Conservation (phyloP, 2,329 filamentous ascomycete species). For the Curvularia lunata region DNA sequence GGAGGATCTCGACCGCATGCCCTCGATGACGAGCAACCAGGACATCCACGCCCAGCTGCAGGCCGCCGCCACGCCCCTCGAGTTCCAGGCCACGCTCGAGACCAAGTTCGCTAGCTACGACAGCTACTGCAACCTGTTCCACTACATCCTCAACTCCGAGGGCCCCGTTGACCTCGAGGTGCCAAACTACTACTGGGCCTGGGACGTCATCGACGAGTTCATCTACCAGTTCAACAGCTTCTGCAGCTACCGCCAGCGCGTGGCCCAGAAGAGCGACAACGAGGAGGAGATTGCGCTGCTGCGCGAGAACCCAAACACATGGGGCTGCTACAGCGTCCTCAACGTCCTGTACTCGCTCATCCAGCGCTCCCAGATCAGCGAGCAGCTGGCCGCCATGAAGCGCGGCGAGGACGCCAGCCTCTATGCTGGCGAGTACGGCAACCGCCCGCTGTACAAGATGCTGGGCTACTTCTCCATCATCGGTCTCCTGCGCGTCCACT, state of each 20-base stretch:
- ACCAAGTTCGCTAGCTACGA: slow-evolving; percentile 99
- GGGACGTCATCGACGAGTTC: slow-evolving; percentile 99
- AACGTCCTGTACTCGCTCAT: slow-evolving; percentile 99
- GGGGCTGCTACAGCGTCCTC: slow-evolving; percentile 99
- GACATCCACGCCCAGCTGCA: slow-evolving; percentile 92
- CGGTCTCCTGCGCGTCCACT: slow-evolving; percentile 93
- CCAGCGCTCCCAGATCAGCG: slow-evolving; percentile 96
- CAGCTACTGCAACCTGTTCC: slow-evolving; percentile 98
- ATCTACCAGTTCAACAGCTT: slow-evolving; percentile 99
- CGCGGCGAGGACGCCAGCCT: slow-evolving; percentile 86
- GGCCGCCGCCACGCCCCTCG: slow-evolving; percentile 90
- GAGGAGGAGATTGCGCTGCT: slow-evolving; percentile 92
- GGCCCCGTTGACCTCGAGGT: slow-evolving; percentile 97
- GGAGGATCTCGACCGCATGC: slow-evolving; percentile 77
- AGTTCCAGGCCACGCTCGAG: slow-evolving; percentile 94
- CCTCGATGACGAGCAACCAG: slow-evolving; percentile 70
- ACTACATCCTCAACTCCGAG: slow-evolving; percentile 98
- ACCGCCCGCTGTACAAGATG: slow-evolving; percentile 95
- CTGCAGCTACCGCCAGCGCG: slow-evolving; percentile 92
- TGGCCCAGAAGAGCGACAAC: slow-evolving; percentile 82
- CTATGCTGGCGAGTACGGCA: slow-evolving; percentile 94
- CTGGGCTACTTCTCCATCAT: slow-evolving; percentile 99
- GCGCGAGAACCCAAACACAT: slow-evolving; percentile 96
- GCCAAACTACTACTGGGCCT: slow-evolving; percentile 98
- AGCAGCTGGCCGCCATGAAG: slow-evolving; percentile 95